Conservation (phyloP, 805 yeast genomes). For the Ogataea glucozyma region DNA sequence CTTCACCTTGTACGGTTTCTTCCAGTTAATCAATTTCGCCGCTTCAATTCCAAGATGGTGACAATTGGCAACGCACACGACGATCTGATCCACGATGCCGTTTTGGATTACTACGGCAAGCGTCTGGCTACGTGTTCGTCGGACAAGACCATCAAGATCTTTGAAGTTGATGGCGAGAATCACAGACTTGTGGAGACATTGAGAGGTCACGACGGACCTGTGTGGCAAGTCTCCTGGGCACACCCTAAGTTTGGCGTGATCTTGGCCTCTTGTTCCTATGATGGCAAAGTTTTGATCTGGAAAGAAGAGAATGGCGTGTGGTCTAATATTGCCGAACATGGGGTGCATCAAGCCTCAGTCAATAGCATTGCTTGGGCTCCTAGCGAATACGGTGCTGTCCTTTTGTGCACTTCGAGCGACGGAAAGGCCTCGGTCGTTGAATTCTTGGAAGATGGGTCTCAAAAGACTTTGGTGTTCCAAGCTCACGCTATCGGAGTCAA, state of each 20-base stretch:
- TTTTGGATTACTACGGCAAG: constrained; percentile 94
- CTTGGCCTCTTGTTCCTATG: constrained; percentile 92
- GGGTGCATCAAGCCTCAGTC: constrained; percentile 90
- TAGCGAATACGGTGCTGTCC: constrained; percentile 90
- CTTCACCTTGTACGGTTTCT: too few relatives aligned
- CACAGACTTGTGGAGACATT: constrained; percentile 83
- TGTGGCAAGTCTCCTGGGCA: constrained; percentile 99
- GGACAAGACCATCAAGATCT: constrained; percentile 92
- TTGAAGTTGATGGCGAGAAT: constrained; percentile 83
- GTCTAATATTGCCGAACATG: constrained; percentile 84
- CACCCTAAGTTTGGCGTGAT: constrained; percentile 97
- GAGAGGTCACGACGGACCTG: constrained; percentile 95
- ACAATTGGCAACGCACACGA: constrained; percentile 89
- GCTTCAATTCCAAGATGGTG: constrained; percentile 44
- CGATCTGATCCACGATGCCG: constrained; percentile 95
- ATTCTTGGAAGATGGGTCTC: constrained; percentile 85
- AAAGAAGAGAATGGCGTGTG: constrained; percentile 88
- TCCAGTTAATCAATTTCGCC: too few relatives aligned
- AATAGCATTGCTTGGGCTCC: constrained; percentile 97
- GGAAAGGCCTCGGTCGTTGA: constrained; percentile 90
- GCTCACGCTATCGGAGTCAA: constrained; percentile 96
- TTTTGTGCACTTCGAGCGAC: constrained; percentile 89
- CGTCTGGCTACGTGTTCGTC: constrained; percentile 95
- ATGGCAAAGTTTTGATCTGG: constrained; percentile 94
- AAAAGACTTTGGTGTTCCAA: constrained; percentile 58